Percentiles rank a stretch among this genome's conserved stretches.
These are phyloP conservation scores for Phialophora verrucosa DNA, from an alignment of 2,329 filamentous ascomycete genomes.

Conservation along the genomic window DNA sequence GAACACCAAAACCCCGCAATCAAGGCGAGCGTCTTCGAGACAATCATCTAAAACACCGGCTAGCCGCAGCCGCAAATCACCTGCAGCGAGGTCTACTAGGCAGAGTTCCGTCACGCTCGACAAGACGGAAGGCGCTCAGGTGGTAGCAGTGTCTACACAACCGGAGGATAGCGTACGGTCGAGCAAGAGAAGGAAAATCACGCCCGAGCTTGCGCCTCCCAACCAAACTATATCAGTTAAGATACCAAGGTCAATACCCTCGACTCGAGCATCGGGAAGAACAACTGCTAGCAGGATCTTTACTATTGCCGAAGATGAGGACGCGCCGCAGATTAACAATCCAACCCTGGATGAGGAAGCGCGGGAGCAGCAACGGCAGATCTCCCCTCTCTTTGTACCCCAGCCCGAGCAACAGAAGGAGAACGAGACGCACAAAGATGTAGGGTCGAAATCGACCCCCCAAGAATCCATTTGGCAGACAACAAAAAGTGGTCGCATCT, in stretches of 20 bases:
- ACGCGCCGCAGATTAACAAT: background rate
- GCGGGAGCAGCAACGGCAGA: background rate
- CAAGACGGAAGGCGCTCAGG: background rate
- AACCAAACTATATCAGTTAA: background rate
- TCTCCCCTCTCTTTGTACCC: constrained; percentile 24
- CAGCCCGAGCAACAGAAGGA: constrained; percentile 19
- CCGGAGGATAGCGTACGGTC: constrained; percentile 12
- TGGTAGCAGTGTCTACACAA: background rate
- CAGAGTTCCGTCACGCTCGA: constrained; percentile 5
- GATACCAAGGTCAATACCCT: background rate
- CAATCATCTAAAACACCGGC: constrained; percentile 22
- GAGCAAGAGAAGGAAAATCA: constrained; percentile 33
- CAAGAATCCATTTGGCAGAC: constrained; percentile 2
- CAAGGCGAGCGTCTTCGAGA: constrained; percentile 22
- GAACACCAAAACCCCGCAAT: constrained; percentile 40
- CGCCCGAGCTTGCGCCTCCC: constrained; percentile 13
- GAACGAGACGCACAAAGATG: constrained; percentile 9
- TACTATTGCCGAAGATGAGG: constrained; percentile 28
- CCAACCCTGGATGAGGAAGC: background rate
- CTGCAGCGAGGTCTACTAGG: constrained; percentile 14
- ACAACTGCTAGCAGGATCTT: constrained; percentile 16
- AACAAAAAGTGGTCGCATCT: constrained; percentile 19
- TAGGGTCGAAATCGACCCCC: background rate
- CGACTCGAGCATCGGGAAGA: constrained; percentile 21
- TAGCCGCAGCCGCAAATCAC: constrained; percentile 15